These are phyloP conservation scores for Scutellaria galericulata DNA, from an alignment of 257 asterid genomes.

Conservation along the genomic window DNA sequence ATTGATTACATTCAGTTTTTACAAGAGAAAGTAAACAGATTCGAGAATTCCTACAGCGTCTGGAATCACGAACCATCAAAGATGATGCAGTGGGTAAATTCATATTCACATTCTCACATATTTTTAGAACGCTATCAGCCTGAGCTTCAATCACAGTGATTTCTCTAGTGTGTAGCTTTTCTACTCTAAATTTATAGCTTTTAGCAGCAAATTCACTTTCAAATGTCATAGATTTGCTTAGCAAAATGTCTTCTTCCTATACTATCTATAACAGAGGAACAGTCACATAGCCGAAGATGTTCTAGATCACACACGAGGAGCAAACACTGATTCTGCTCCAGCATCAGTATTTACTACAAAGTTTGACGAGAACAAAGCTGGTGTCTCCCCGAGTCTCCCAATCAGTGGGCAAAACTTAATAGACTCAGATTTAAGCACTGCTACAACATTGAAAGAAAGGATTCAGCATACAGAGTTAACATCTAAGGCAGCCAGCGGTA, in stretches of 20 bases:
- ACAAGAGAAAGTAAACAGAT: slow-evolving; percentile 84
- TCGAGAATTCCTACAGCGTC: slow-evolving; percentile 65
- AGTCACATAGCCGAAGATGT: slow-evolving; percentile 60
- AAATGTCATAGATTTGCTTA: too few relatives aligned
- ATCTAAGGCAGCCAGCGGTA: slow-evolving; percentile 44
- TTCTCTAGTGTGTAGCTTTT: not conserved
- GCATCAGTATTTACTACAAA: slow-evolving; percentile 55
- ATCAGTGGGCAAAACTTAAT: slow-evolving; percentile 61
- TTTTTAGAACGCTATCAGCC: not conserved
- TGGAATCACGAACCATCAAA: slow-evolving; percentile 75
- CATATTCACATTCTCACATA: not conserved
- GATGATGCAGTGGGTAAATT: slow-evolving; percentile 68
- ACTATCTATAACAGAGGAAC: slow-evolving; percentile 54
- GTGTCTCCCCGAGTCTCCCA: slow-evolving; percentile 49
- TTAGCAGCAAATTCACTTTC: too few relatives aligned
- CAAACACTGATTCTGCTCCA: slow-evolving; percentile 52
- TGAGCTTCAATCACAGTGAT: not conserved
- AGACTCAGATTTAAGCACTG: slow-evolving; percentile 63
- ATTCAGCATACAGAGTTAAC: slow-evolving; percentile 49
- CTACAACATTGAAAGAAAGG: slow-evolving; percentile 56
- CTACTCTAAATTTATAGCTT: too few relatives aligned
- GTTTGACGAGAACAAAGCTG: slow-evolving; percentile 58
- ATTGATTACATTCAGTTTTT: slow-evolving; percentile 86
- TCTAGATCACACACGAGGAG: slow-evolving; percentile 53
- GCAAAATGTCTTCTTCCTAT: not conserved